These are phyloP conservation scores for Cetraspora pellucida DNA, from an alignment of 192 early-diverging fungal genomes.

Conservation along the genomic window DNA sequence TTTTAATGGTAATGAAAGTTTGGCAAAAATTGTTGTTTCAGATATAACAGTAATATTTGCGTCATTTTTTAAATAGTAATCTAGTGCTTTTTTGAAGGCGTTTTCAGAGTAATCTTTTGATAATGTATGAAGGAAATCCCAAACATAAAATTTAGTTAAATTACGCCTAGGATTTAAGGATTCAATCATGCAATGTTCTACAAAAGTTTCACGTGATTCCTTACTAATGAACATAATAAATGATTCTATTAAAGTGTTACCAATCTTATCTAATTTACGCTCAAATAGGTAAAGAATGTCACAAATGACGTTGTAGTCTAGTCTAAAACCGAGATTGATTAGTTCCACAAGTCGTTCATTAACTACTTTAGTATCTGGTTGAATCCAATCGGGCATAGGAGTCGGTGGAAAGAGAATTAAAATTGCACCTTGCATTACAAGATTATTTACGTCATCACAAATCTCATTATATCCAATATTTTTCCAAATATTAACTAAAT, in stretches of 20 bases:
- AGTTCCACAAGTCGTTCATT: neutral
- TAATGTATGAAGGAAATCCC: too few relatives aligned
- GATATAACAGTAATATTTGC: too few relatives aligned
- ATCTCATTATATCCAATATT: constrained; percentile 5
- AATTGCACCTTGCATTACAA: constrained; percentile 23
- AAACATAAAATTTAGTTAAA: too few relatives aligned
- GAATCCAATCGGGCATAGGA: neutral
- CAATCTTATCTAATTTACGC: neutral
- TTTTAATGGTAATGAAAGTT: too few relatives aligned
- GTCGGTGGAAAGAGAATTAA: constrained; percentile 9
- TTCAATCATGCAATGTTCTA: too few relatives aligned
- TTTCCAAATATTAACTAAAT: constrained; percentile 12
- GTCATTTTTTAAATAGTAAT: too few relatives aligned
- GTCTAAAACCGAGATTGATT: neutral
- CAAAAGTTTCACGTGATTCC: too few relatives aligned
- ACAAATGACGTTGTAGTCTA: neutral
- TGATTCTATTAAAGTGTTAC: neutral
- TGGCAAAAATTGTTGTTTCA: too few relatives aligned
- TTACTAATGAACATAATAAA: neutral
- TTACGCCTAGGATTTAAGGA: too few relatives aligned
- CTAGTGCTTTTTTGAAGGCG: too few relatives aligned
- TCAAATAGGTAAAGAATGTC: constrained; percentile 17
- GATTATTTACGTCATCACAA: constrained; percentile 12
- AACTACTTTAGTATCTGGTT: constrained; percentile 1
- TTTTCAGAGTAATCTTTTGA: too few relatives aligned